Base-by-base conservation (phyloP, 2,329 filamentous ascomycete genomes). In the Trichoderma hamatum region DNA sequence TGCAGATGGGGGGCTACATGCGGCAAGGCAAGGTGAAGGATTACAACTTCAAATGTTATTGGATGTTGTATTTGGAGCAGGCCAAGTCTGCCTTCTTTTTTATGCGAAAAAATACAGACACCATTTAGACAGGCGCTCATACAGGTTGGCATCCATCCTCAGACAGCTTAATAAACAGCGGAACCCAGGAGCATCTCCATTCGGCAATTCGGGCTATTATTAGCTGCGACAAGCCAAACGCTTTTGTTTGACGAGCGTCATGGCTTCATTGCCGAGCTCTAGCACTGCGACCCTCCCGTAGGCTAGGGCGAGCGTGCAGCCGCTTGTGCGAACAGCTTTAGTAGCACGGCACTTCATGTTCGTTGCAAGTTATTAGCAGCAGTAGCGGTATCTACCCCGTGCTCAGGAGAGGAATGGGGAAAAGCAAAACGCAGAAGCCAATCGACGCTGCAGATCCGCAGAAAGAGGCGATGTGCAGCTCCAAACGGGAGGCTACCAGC, bases 391-490 rank as follows among this genome's bases (percentile, higher is more conserved):
- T 5, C 30, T 30, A 30, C 30, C 30, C 30, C 30, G 30, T 30
- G 5, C 30, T 30, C 30, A 7, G 30, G 30, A 30, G 30, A 7
- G 5, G 4, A 7, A 19, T 10, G 5, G 14, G 14, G 14, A 28
- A 59, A 49, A 9, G 14, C 28, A 26, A 26, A 24, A 43, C 6
- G 5, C 10, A 49, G 49, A 13, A 39, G 51, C 62, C 62, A 66
- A 58, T 67, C 46, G 56, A 67, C 13, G 16, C 10, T 61, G 46
- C 65, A 16, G 39, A 19, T 49, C n/a, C 19, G 65, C 19, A 24
- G 7, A 60, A 67, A 54, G 43, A 67, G 65, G 65, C 65, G 52
- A 61, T 46, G 43, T 67, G 65, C 65, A 60, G 65, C 39, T 61
- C 65, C 46, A 46, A 19, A 32, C 39, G 26, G 46, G 55, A 67